Evolutionary conservation across 1,284 basidiomycete genomes (phyloP).

Genomic region (Bondarzewia mesenterica): DNA sequence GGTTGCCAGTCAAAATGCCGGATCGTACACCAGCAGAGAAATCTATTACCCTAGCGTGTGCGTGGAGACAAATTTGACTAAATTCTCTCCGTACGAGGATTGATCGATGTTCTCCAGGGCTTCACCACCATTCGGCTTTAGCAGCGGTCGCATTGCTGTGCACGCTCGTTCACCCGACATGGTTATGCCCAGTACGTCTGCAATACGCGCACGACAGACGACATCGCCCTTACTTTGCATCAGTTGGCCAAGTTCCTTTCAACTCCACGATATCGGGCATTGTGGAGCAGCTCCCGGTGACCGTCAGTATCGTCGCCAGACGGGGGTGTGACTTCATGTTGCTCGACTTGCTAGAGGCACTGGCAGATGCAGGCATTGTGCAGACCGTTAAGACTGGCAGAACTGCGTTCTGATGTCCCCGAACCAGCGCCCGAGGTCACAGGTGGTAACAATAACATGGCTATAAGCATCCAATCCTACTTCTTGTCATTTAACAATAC

Average conservation of each 20-base stretch:
- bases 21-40: conserved; percentile 17
- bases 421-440: too few relatives aligned
- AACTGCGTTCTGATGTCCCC: conserved; percentile 13
- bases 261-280: conserved; percentile 30
- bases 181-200: conserved; percentile 26
- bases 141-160: conserved; percentile 21
- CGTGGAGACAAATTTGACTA: not conserved
- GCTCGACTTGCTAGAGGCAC: conserved; percentile 27
- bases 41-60: conserved; percentile 16
- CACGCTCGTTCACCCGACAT: conserved; percentile 28
- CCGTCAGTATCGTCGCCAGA: conserved; percentile 28
- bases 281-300: conserved; percentile 31
- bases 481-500: too few relatives aligned
- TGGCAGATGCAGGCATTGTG: conserved; percentile 26
- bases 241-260: conserved; percentile 31
- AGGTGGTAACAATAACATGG: too few relatives aligned
- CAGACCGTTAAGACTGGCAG: conserved; percentile 21
- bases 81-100: conserved; percentile 11
- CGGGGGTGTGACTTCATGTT: conserved; percentile 33
- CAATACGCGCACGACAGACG: not conserved
- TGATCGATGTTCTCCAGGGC: too few relatives aligned
- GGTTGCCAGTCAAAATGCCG: conserved; percentile 17
- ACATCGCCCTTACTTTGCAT: too few relatives aligned
- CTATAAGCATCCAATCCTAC: too few relatives aligned
- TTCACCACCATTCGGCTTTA: conserved; percentile 22